Base-by-base conservation (phyloP, 2,329 filamentous ascomycete species). In the Claviceps humidiphila region DNA sequence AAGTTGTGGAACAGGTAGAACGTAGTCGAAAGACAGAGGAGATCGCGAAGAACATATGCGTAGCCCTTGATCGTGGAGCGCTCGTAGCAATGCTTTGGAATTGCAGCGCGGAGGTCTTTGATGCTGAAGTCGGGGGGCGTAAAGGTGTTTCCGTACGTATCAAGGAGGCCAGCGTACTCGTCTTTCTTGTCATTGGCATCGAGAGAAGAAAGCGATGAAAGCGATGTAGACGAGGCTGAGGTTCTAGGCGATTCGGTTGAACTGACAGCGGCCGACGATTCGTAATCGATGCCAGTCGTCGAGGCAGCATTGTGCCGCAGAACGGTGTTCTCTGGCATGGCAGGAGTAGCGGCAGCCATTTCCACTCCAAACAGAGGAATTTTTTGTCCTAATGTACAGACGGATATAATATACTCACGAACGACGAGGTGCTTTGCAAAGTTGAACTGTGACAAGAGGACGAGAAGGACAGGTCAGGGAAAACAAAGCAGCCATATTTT, bases 31-130 rank as follows among this genome's bases (percentile, higher is more conserved):
- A 97, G 74, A 61, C 77, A 81, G 58, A 74, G 69, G 47, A 94
- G 67, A 70, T 98, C 93, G 56, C 91, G 84, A 64, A 82, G 78
- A 62, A 97, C 89, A 71, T 97, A 97, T 64, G 67, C 72, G 66
- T 96, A 75, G 59, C 90, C 85, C 58, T 74, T 81, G 58, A 81
- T 67, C 55, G 80, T 87, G 46, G 88, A 95, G 56, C 93, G 85
- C 75, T 96, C 78, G 70, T 86, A 97, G 80, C 93, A 98, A 78
- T 96, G 93, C 71, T 90, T 89, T 58, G 93, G 93, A 60, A 98
- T 98, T 67, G 93, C 93, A 72, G 95, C 87, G 64, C 89, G 85
- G 66, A 98, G 91, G 66, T 98, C 81, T 77, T 95, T 95, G 78
- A 98, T 95, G 66, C 89, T 95, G 76, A 86, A 98, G 72, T 97